Conservation (phyloP, 495 filamentous ascomycete genomes). For the Letharia columbiana region DNA sequence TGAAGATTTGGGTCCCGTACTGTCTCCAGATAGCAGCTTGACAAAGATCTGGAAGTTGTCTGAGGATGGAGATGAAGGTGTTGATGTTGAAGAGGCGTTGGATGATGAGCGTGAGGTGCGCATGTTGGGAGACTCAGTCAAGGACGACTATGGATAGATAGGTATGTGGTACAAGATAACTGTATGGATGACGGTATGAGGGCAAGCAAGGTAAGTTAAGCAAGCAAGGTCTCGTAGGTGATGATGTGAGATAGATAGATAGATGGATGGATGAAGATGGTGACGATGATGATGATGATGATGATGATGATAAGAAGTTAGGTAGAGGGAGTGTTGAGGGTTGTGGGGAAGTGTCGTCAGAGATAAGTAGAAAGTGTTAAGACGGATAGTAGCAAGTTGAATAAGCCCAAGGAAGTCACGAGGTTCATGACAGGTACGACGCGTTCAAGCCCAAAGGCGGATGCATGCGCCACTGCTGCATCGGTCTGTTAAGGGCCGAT, state of each 20-base stretch:
- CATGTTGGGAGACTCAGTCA: slow-evolving; percentile 13
- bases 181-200: neutral
- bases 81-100: slow-evolving; percentile 19
- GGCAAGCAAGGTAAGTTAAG: neutral
- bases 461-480: neutral
- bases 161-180: neutral
- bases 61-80: slow-evolving; percentile 9
- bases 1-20: slow-evolving; percentile 13
- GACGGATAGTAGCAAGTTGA: neutral
- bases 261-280: neutral
- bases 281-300: no score
- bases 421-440: neutral
- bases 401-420: neutral
- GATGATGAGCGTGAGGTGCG: slow-evolving; percentile 24
- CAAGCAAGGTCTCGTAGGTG: neutral
- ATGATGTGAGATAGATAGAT: neutral
- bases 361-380: neutral
- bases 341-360: neutral
- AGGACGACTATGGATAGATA: neutral
- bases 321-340: neutral
- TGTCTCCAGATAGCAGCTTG: slow-evolving; percentile 27
- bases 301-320: neutral
- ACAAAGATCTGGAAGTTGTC: slow-evolving; percentile 24
- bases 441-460: no score
- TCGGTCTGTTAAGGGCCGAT: neutral